A percentile compares a stretch with the other conserved stretches of the same genome.
Evolutionary conservation across 768 basidiomycete genomes (phyloP).

Genomic region (Mycena olivaceomarginata): DNA sequence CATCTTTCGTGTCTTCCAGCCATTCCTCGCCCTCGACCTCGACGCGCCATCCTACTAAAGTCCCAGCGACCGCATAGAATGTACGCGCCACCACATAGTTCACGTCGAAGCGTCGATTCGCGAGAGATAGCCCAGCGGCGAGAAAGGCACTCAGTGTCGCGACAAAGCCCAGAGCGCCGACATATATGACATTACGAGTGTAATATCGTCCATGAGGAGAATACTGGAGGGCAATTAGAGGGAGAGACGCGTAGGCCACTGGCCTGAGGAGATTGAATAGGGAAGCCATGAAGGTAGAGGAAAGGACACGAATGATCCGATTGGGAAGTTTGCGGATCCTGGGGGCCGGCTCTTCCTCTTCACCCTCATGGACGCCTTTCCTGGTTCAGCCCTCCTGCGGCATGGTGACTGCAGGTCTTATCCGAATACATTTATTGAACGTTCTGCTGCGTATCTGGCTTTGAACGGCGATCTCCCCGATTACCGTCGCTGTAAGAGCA

Average conservation of each 20-base stretch:
- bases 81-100: constrained; percentile 89
- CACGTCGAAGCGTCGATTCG: constrained; percentile 85
- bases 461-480: too few relatives aligned
- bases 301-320: constrained; percentile 23
- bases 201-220: constrained; percentile 82
- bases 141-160: constrained; percentile 84
- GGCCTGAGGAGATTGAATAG: constrained; percentile 78
- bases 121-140: constrained; percentile 78
- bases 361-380: too few relatives aligned
- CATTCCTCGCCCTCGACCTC: constrained; percentile 93
- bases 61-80: constrained; percentile 84
- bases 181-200: constrained; percentile 82
- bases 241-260: constrained; percentile 86
- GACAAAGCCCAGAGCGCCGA: constrained; percentile 81
- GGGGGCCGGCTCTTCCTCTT: too few relatives aligned
- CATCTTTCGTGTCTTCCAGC: constrained; percentile 66
- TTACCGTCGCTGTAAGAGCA: too few relatives aligned
- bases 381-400: too few relatives aligned
- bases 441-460: too few relatives aligned
- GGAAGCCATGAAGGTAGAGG: constrained; percentile 73
- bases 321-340: constrained; percentile 7
- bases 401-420: too few relatives aligned
- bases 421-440: too few relatives aligned
- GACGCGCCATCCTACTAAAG: constrained; percentile 78
- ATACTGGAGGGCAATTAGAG: constrained; percentile 76